phyloP scores from a whole-genome alignment of 768 basidiomycete genomes.

The Terana coerulea region DNA sequence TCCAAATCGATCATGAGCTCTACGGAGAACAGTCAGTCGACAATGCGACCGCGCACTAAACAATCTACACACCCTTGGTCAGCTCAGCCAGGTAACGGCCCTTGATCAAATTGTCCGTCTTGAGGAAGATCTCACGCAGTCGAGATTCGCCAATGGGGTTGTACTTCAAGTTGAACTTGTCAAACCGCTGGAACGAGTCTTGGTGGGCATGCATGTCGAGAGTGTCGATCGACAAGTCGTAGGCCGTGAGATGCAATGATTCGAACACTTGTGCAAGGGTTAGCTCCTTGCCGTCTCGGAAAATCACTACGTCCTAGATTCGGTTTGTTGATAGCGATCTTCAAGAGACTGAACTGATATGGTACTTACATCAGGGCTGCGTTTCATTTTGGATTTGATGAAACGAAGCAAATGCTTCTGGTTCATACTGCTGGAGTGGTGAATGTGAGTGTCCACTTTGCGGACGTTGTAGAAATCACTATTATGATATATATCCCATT shows the following conservation, averaged over 20 bases:
- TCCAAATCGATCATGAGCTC: constrained; percentile 98
- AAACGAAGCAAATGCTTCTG: constrained; percentile 98
- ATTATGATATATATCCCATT: neutral
- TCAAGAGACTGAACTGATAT: neutral
- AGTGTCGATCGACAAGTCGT: constrained; percentile 97
- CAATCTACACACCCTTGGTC: constrained; percentile 62
- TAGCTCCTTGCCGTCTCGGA: constrained; percentile 86
- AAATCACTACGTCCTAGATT: constrained; percentile 87
- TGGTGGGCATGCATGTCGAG: constrained; percentile 99
- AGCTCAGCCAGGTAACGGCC: constrained; percentile 94
- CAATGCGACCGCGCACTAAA: neutral
- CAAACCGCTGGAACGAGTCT: constrained; percentile 97
- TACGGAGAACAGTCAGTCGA: constrained; percentile 26
- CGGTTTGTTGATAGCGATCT: neutral
- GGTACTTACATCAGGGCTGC: constrained; percentile 63
- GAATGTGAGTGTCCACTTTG: constrained; percentile 98
- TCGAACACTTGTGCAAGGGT: constrained; percentile 95
- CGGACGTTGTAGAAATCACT: constrained; percentile 98
- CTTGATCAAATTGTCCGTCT: constrained; percentile 93
- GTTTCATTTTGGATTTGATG: constrained; percentile 99
- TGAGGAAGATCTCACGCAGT: constrained; percentile 94
- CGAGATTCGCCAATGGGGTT: constrained; percentile 96
- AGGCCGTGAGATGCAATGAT: constrained; percentile 90
- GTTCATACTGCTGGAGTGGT: constrained; percentile 99
- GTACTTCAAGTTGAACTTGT: constrained; percentile 97